These are phyloP conservation scores for Aplosporella prunicola DNA, from an alignment of 2,329 filamentous ascomycete genomes.

Conservation along the genomic window DNA sequence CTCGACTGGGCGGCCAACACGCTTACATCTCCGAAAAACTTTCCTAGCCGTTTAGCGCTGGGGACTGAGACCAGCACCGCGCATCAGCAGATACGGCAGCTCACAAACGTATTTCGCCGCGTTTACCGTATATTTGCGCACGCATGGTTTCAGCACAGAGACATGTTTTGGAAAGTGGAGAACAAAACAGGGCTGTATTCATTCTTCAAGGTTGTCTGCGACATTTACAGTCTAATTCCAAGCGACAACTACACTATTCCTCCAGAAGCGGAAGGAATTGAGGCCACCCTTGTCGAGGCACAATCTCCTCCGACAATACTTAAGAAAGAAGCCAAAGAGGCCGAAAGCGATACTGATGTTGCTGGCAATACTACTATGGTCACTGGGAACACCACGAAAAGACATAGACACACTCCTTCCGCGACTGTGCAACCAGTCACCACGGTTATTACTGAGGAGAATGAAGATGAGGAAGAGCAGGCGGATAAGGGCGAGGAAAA, in stretches of 20 bases:
- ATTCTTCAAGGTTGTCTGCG: constrained; percentile 95
- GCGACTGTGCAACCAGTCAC: constrained; percentile 63
- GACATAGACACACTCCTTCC: constrained; percentile 75
- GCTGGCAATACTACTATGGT: constrained; percentile 38
- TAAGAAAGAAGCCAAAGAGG: constrained; percentile 23
- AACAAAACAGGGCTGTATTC: constrained; percentile 84
- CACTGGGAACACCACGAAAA: constrained; percentile 62
- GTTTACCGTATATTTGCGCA: constrained; percentile 96
- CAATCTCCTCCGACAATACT: constrained; percentile 20
- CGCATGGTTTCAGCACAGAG: constrained; percentile 95
- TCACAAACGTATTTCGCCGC: constrained; percentile 89
- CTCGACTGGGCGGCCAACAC: constrained; percentile 96
- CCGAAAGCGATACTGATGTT: constrained; percentile 13
- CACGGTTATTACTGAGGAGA: constrained; percentile 73
- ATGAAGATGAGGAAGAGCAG: constrained; percentile 50
- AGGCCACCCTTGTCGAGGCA: constrained; percentile 28
- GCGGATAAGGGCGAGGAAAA: constrained; percentile 14
- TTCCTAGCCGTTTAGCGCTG: constrained; percentile 70
- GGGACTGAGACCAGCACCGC: constrained; percentile 34
- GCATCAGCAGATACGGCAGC: constrained; percentile 60
- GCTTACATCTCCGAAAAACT: constrained; percentile 88
- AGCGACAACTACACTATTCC: constrained; percentile 95
- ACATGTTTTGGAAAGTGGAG: constrained; percentile 92
- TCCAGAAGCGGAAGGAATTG: constrained; percentile 79
- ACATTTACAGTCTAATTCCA: constrained; percentile 79